Base-by-base conservation (phyloP, 305 asterid species). In the Euphrasia arctica region DNA sequence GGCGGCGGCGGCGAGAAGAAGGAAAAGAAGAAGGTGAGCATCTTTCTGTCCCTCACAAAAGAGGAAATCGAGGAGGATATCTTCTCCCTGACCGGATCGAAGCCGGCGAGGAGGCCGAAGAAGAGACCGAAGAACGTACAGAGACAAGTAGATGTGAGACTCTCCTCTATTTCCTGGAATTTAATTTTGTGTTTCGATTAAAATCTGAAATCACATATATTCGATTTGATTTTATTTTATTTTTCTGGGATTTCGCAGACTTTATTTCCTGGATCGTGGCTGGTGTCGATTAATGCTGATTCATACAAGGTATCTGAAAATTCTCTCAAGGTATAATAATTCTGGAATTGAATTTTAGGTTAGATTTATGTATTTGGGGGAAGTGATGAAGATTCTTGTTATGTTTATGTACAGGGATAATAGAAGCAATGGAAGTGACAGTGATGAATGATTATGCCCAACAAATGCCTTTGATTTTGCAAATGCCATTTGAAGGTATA, bases 21-120 rank as follows among this genome's bases (percentile, higher is more conserved):
- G 66, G 84, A 74, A 74, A 83, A 78, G 81, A 77, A 71, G 67
- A 80, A 77, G 72, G 66, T 61, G 69, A 80, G 69, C 72, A 65
- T 85, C 52, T 48, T 72, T 9, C 63, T 80, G 12, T 13, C 87
- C 0, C 83, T 90, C 18, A 58, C 87, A 5, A 82, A 74, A 70
- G 86, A 81, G 42, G 97, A 90, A 74, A 90, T 90, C 22, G 97
- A 88, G 60, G 96, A 83, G 77, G 97, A 90, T 77, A 60, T 86
- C 3, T 84, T 78, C 65, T 72, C 85, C 13, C 66, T 86, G 73
- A 75, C 90, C 11, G 93, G 91, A 76, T 78, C 82, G 22, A 90
- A 83, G 77, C 89, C 90, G 29, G 69, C 85, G 7, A 84, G 89
- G 79, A 81, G 92, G 76, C 95, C 97, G 4, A 88, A 77, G 79